Evolutionary conservation across 139 green algal genomes (phyloP).

Genomic region (Tetradesmus obliquus): DNA sequence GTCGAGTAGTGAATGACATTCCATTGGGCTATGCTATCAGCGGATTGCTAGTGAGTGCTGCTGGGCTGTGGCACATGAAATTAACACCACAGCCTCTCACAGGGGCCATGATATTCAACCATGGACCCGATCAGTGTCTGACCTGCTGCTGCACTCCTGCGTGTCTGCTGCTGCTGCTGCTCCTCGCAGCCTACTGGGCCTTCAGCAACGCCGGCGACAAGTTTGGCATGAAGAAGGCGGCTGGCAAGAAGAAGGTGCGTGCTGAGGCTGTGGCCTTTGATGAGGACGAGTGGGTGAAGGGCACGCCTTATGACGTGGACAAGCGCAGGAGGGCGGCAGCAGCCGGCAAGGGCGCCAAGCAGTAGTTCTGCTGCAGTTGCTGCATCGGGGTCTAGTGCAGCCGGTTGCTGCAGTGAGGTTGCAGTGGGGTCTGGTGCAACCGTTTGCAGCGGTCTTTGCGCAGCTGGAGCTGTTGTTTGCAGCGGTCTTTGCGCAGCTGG

Average conservation of each 20-base stretch:
- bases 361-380: background rate
- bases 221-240: constrained; percentile 47
- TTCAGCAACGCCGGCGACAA: constrained; percentile 42
- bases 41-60: background rate
- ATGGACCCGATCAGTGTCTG: background rate
- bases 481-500: background rate
- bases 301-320: constrained; percentile 63
- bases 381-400: background rate
- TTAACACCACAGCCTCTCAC: background rate
- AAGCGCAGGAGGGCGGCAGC: constrained; percentile 45
- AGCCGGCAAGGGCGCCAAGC: constrained; percentile 2
- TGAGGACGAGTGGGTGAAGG: constrained; percentile 80
- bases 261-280: constrained; percentile 31
- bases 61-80: background rate
- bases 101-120: background rate
- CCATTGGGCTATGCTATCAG: background rate
- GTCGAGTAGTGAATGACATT: background rate
- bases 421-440: background rate
- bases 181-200: constrained; percentile 35
- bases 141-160: background rate
- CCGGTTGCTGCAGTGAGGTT: background rate
- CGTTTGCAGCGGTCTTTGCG: background rate
- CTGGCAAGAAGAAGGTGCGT: constrained; percentile 54
- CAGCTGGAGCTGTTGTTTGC: background rate
- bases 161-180: background rate